phyloP scores from a whole-genome alignment of 2,329 filamentous ascomycete species.

The Beauveria scarabaeidicola region DNA sequence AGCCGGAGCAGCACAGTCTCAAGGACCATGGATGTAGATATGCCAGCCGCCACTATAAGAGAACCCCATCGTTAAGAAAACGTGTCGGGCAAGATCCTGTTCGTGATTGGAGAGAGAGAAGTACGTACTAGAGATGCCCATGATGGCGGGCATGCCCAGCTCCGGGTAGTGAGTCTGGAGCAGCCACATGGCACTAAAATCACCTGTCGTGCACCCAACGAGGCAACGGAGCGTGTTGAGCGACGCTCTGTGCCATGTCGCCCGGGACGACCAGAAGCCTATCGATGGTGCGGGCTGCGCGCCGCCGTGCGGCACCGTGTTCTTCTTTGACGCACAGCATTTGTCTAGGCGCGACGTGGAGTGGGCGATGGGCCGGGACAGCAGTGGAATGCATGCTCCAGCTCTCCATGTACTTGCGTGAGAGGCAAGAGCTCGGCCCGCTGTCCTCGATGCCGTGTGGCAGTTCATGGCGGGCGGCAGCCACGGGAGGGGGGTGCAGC shows the following conservation, averaged over 20 bases:
- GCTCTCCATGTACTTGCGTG: not conserved
- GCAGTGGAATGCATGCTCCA: not conserved
- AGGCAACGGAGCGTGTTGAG: conserved; percentile 49
- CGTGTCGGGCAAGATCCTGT: too few relatives aligned
- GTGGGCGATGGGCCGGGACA: not conserved
- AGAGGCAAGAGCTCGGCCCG: not conserved
- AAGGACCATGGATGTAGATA: conserved; percentile 42
- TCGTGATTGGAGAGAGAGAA: not conserved
- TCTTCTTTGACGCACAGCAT: conserved; percentile 2
- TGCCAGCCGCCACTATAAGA: conserved; percentile 40
- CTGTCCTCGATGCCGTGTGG: not conserved
- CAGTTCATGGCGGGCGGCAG: not conserved
- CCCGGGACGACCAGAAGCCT: conserved; percentile 3
- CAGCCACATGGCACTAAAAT: conserved; percentile 48
- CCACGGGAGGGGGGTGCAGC: not conserved
- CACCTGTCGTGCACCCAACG: conserved; percentile 45
- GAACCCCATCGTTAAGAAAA: too few relatives aligned
- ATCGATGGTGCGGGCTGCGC: not conserved
- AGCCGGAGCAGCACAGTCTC: conserved; percentile 42
- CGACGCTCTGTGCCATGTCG: conserved; percentile 39
- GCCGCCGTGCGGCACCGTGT: not conserved
- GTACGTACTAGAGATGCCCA: conserved; percentile 42
- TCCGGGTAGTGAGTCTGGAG: conserved; percentile 40
- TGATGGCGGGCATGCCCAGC: conserved; percentile 38
- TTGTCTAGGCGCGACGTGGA: not conserved